phyloP scores from a whole-genome alignment of 495 filamentous ascomycete species.

The Penicillium crystallinum region DNA sequence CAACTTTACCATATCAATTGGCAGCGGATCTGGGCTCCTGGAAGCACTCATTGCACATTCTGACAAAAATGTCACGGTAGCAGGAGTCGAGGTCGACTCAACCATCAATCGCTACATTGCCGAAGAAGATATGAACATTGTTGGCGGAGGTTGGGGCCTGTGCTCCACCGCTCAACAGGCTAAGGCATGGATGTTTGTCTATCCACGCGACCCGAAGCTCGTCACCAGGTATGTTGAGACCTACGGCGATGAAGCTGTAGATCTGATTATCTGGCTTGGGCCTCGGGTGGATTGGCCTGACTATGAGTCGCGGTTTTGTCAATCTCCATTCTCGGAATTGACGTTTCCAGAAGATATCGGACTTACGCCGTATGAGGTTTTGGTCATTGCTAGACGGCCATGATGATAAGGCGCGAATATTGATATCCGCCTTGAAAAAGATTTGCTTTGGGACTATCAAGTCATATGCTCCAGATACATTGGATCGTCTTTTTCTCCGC shows the following conservation, averaged over 20 bases:
- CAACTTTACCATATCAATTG: conserved; percentile 44
- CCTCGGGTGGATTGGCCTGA: conserved; percentile 46
- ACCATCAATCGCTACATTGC: conserved; percentile 44
- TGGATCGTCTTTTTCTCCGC: not conserved
- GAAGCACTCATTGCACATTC: conserved; percentile 41
- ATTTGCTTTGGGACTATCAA: not conserved
- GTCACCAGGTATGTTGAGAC: conserved; percentile 39
- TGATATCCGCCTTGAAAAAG: not conserved
- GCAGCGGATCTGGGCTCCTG: conserved; percentile 50
- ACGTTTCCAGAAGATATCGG: conserved; percentile 23
- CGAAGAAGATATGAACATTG: conserved; percentile 34
- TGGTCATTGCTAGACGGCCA: conserved; percentile 20
- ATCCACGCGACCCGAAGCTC: conserved; percentile 46
- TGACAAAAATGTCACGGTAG: conserved; percentile 23
- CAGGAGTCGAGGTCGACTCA: conserved; percentile 44
- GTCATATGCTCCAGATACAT: not conserved
- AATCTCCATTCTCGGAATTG: conserved; percentile 19
- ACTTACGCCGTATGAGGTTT: conserved; percentile 30
- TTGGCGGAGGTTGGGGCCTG: conserved; percentile 41
- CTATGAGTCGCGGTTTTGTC: conserved; percentile 27
- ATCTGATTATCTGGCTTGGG: conserved; percentile 47
- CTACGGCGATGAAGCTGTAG: conserved; percentile 20
- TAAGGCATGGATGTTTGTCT: conserved; percentile 50
- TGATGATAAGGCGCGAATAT: not conserved
- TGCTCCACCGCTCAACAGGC: conserved; percentile 31